Evolutionary conservation across 805 yeast species (phyloP).

Genomic region (Torulaspora indica): DNA sequence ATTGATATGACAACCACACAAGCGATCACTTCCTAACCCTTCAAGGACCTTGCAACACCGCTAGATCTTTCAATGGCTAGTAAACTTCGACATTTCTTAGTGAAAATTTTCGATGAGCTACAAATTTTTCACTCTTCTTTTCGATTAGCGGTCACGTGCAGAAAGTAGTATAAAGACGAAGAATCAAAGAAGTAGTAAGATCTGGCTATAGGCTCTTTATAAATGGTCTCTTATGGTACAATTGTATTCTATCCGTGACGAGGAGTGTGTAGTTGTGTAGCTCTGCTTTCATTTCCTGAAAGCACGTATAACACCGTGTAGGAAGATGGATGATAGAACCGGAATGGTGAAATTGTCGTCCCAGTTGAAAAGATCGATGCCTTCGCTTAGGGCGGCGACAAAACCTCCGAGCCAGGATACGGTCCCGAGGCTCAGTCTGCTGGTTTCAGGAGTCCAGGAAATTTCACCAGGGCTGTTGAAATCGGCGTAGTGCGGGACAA

Average conservation of each 20-base stretch:
- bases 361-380: constrained; percentile 65
- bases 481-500: constrained; percentile 58
- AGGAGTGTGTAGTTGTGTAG: too few relatives aligned
- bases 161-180: neutral
- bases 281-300: constrained; percentile 23
- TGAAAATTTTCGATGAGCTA: constrained; percentile 30
- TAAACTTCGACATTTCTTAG: constrained; percentile 2
- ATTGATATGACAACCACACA: neutral
- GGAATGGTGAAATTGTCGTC: constrained; percentile 97
- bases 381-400: constrained; percentile 83
- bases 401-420: constrained; percentile 66
- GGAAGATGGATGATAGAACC: constrained; percentile 66
- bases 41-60: neutral
- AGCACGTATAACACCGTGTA: constrained; percentile 45
- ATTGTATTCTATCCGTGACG: constrained; percentile 2
- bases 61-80: neutral
- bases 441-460: constrained; percentile 60
- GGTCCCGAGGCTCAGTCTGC: constrained; percentile 48
- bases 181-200: too few relatives aligned
- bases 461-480: constrained; percentile 55
- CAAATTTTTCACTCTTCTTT: constrained; percentile 14
- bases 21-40: neutral
- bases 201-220: too few relatives aligned
- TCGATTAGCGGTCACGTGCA: neutral
- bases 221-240: constrained; percentile 2